Percentiles rank a stretch among this genome's conserved stretches.
Evolutionary conservation across 208 protist genomes (phyloP).

Genomic region (Crithidia thermophila): DNA sequence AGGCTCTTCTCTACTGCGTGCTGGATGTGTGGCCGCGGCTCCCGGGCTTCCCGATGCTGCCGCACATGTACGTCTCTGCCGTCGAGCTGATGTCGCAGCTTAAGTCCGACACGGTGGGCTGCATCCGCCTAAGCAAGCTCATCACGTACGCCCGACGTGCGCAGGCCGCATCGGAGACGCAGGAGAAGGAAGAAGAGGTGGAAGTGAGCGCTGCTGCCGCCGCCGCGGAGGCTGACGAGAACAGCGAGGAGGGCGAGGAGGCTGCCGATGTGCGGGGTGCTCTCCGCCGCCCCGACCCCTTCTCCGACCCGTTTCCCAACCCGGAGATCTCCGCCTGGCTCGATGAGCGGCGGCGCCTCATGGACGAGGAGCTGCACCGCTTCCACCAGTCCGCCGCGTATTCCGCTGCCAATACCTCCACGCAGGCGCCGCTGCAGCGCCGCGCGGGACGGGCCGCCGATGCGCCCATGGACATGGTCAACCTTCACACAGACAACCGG

Average conservation of each 20-base stretch:
- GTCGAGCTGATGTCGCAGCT: constrained; percentile 37
- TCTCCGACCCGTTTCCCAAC: neutral
- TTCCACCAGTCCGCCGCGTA: too few relatives aligned
- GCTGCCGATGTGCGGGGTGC: too few relatives aligned
- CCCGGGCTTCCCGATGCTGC: constrained; percentile 35
- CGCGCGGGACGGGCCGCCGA: too few relatives aligned
- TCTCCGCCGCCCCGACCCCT: neutral
- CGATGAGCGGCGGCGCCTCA: neutral
- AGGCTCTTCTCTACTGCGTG: constrained; percentile 43
- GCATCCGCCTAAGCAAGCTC: constrained; percentile 17
- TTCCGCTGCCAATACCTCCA: too few relatives aligned
- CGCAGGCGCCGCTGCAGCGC: too few relatives aligned
- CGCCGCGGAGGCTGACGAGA: too few relatives aligned
- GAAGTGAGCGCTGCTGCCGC: too few relatives aligned
- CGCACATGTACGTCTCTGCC: constrained; percentile 35
- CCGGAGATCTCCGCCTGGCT: neutral
- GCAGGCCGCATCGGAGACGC: too few relatives aligned
- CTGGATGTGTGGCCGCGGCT: constrained; percentile 44
- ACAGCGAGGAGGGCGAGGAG: neutral
- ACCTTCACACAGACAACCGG: too few relatives aligned
- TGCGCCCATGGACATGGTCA: too few relatives aligned
- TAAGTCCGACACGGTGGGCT: constrained; percentile 24
- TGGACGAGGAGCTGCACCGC: too few relatives aligned
- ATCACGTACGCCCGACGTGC: neutral
- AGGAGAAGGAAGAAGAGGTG: neutral